phyloP scores from a whole-genome alignment of 768 basidiomycete species.

The Termitomyces sp. region DNA sequence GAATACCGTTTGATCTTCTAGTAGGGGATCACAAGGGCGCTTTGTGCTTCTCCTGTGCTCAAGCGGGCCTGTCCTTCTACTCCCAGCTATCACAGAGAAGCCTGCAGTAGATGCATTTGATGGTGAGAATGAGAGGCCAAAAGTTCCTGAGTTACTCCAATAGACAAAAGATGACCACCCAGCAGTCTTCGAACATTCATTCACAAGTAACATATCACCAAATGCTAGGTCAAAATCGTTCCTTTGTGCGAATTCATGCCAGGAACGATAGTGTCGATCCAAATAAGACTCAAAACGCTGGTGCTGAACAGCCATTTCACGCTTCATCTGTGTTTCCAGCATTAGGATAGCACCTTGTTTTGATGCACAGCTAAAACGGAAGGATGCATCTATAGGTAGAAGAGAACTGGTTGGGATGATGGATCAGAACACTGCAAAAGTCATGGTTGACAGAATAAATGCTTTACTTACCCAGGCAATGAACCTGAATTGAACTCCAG shows the following conservation, averaged over 20 bases:
- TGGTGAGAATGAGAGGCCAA: slow-evolving; percentile 4
- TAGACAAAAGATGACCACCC: slow-evolving; percentile 11
- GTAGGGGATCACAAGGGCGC: not conserved
- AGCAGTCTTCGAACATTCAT: slow-evolving; percentile 5
- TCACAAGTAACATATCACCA: slow-evolving; percentile 9
- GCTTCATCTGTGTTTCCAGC: slow-evolving; percentile 8
- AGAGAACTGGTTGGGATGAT: too few relatives aligned
- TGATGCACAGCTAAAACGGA: slow-evolving; percentile 1
- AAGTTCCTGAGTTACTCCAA: not conserved
- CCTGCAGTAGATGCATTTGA: not conserved
- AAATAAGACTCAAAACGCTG: slow-evolving; percentile 1
- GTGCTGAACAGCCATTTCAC: slow-evolving; percentile 3
- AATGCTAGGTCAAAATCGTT: not conserved
- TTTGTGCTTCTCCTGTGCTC: not conserved
- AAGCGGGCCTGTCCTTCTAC: not conserved
- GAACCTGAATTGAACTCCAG: too few relatives aligned
- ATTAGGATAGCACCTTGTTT: slow-evolving; percentile 6
- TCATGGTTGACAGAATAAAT: too few relatives aligned
- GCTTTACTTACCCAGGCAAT: too few relatives aligned
- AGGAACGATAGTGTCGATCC: slow-evolving; percentile 2
- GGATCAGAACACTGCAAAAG: too few relatives aligned
- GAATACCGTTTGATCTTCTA: slow-evolving; percentile 5
- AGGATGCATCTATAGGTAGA: not conserved
- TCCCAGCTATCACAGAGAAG: not conserved
- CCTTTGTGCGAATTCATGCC: slow-evolving; percentile 5